Evolutionary conservation across 192 early-diverging fungal species (phyloP).

Genomic region (Coemansia furcata): DNA sequence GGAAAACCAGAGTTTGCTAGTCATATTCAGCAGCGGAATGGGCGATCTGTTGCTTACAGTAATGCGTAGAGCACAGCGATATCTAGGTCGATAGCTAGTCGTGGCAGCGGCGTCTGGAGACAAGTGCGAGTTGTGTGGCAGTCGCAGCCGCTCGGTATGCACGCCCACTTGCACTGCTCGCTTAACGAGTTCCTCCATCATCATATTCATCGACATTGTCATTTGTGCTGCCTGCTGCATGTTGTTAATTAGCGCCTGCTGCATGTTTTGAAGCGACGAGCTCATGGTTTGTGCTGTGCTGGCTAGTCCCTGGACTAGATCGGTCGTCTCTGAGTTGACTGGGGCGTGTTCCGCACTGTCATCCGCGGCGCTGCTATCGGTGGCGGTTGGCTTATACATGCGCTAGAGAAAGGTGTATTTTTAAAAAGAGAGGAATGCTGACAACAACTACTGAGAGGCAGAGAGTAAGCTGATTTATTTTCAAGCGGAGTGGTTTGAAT

Average conservation of each 20-base stretch:
- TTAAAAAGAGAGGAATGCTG: background rate
- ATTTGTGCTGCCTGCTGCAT: slow-evolving; percentile 48
- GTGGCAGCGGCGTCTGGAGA: background rate
- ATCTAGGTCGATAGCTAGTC: background rate
- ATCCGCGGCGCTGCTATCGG: background rate
- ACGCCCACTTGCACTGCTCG: slow-evolving; percentile 35
- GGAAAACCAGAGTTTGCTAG: slow-evolving; percentile 15
- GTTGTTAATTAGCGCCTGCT: slow-evolving; percentile 35
- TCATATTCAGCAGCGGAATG: slow-evolving; percentile 21
- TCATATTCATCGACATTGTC: slow-evolving; percentile 48
- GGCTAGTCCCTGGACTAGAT: slow-evolving; percentile 18
- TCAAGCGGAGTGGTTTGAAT: background rate
- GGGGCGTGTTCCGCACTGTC: background rate
- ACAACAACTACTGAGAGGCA: too few relatives aligned
- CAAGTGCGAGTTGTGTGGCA: background rate
- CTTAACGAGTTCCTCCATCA: slow-evolving; percentile 51
- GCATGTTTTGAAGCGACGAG: slow-evolving; percentile 42
- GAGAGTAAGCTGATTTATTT: too few relatives aligned
- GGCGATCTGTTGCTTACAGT: slow-evolving; percentile 28
- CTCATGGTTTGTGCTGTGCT: slow-evolving; percentile 37
- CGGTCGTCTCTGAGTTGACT: background rate
- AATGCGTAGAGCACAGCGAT: slow-evolving; percentile 8
- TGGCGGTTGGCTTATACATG: background rate
- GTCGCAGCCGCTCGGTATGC: slow-evolving; percentile 13
- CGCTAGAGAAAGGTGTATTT: background rate